A percentile compares a stretch with the other conserved stretches of the same genome.
phyloP scores from a whole-genome alignment of 345 rosid genomes.

The Firmiana major region DNA sequence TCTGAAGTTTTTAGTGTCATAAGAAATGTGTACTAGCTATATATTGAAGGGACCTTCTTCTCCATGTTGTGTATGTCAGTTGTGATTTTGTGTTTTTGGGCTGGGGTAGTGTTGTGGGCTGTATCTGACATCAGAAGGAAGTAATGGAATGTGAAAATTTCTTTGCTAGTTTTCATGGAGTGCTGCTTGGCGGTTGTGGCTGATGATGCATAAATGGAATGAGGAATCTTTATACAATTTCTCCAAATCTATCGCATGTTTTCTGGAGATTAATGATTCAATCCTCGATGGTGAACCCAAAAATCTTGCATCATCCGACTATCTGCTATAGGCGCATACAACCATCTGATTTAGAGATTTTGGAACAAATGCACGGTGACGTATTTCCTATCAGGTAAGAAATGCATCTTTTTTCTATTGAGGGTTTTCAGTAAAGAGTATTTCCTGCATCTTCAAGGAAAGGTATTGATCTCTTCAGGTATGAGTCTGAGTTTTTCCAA shows the following conservation, averaged over 20 bases:
- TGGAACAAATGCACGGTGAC: constrained; percentile 70
- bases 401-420: neutral
- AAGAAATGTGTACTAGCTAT: neutral
- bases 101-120: neutral
- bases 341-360: constrained; percentile 69
- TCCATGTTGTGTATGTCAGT: neutral
- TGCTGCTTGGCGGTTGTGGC: constrained; percentile 30
- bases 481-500: constrained; percentile 89
- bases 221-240: constrained; percentile 17
- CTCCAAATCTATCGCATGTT: constrained; percentile 31
- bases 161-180: constrained; percentile 20
- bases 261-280: constrained; percentile 43
- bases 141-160: constrained; percentile 8
- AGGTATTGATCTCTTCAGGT: constrained; percentile 49
- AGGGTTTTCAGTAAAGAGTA: neutral
- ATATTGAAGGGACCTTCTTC: neutral
- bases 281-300: constrained; percentile 47
- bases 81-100: neutral
- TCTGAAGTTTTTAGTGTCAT: neutral
- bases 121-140: neutral
- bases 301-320: constrained; percentile 42
- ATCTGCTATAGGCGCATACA: constrained; percentile 68
- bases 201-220: constrained; percentile 50
- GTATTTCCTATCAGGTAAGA: constrained; percentile 79
- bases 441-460: constrained; percentile 13